Percentiles rank a stretch among this genome's conserved stretches.
These are phyloP conservation scores for Helianthus tuberosus DNA, from an alignment of 129 eudicot genomes.

Conservation along the genomic window DNA sequence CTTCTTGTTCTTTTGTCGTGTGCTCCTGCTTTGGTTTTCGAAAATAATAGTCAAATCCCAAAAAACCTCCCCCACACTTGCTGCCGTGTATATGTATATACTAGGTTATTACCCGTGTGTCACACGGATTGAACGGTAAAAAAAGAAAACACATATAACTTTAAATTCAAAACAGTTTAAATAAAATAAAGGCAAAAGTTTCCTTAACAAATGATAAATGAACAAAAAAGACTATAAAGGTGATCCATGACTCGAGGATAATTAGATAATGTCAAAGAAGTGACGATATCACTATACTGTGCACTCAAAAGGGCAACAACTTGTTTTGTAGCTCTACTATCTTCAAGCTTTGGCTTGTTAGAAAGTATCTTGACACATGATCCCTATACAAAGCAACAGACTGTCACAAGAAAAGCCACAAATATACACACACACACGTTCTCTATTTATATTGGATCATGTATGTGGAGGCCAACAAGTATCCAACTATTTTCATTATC, in stretches of 20 bases:
- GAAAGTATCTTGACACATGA: constrained; percentile 88
- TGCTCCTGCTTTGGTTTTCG: too few species aligned
- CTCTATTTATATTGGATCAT: not conserved
- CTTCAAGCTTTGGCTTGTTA: constrained; percentile 87
- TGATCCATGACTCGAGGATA: constrained; percentile 98
- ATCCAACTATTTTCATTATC: not conserved
- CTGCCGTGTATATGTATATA: too few species aligned
- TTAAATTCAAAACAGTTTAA: too few species aligned
- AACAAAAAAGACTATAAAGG: constrained; percentile 89
- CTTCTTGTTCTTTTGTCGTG: too few species aligned
- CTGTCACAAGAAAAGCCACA: not conserved
- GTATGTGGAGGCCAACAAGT: not conserved
- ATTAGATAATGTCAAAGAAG: constrained; percentile 93
- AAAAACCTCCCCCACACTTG: too few species aligned
- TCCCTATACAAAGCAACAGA: constrained; percentile 56
- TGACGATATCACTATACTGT: constrained; percentile 88
- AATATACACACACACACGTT: not conserved
- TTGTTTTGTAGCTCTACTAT: constrained; percentile 94
- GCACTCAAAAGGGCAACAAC: constrained; percentile 98
- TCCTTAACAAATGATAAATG: too few species aligned
- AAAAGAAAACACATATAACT: too few species aligned
- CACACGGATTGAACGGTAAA: too few species aligned
- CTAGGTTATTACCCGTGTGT: too few species aligned
- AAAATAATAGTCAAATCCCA: too few species aligned
- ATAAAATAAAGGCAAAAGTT: too few species aligned